phyloP scores from a whole-genome alignment of 768 basidiomycete species.

The Suillus cothurnatus region DNA sequence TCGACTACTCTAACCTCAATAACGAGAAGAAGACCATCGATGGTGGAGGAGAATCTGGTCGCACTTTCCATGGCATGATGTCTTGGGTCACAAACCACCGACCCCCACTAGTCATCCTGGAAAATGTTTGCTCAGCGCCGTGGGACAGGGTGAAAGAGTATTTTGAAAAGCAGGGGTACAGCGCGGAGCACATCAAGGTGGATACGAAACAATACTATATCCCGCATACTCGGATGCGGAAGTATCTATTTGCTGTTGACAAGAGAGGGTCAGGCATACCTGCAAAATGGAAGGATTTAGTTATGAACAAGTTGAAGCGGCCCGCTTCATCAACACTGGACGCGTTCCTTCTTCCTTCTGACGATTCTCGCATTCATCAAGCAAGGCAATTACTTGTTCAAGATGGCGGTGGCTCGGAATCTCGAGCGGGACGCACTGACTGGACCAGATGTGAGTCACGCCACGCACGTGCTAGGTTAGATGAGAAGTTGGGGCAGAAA shows the following conservation, averaged over 20 bases:
- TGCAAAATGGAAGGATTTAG: constrained; percentile 63
- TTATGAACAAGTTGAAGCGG: constrained; percentile 66
- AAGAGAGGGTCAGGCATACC: constrained; percentile 62
- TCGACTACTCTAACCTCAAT: constrained; percentile 96
- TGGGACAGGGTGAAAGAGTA: constrained; percentile 78
- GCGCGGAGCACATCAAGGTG: constrained; percentile 66
- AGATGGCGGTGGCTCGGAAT: constrained; percentile 64
- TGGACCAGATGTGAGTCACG: constrained; percentile 94
- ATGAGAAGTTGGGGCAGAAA: constrained; percentile 79
- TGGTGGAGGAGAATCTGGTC: constrained; percentile 88
- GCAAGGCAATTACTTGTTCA: constrained; percentile 83
- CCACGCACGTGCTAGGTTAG: constrained; percentile 83
- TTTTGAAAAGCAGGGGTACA: constrained; percentile 76
- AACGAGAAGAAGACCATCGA: constrained; percentile 90
- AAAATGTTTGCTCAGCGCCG: constrained; percentile 92
- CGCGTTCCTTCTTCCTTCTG: constrained; percentile 87
- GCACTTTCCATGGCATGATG: constrained; percentile 95
- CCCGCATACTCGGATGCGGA: constrained; percentile 91
- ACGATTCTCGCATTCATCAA: constrained; percentile 89
- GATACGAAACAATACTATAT: constrained; percentile 93
- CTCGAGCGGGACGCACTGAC: constrained; percentile 75
- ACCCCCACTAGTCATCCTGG: constrained; percentile 90
- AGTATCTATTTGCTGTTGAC: constrained; percentile 82
- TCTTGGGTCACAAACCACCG: constrained; percentile 86
- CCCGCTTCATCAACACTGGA: constrained; percentile 90